Percentiles rank a stretch among this genome's conserved stretches.
Evolutionary conservation across 225 moss, liverwort and hornwort species (phyloP).

Genomic region (Thuidium tamariscinum): DNA sequence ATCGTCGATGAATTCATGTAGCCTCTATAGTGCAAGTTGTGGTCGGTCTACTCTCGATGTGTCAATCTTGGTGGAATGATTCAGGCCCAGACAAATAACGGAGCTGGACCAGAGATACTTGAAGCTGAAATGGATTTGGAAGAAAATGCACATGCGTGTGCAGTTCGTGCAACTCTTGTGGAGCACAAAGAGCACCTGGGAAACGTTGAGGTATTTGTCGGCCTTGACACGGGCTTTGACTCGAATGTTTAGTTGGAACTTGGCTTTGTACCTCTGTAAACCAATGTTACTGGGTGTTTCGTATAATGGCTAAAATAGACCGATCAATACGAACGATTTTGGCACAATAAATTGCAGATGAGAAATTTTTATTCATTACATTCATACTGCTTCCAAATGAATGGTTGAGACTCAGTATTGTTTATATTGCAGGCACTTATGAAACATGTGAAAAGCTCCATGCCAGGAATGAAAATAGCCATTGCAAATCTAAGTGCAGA

Average conservation of each 20-base stretch:
- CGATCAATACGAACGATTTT: neutral
- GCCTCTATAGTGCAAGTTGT: neutral
- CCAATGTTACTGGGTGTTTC: neutral
- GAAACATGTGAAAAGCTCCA: constrained; percentile 74
- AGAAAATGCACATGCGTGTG: constrained; percentile 74
- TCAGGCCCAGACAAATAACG: constrained; percentile 68
- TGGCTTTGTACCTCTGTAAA: neutral
- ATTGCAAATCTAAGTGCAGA: constrained; percentile 68
- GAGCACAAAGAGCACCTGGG: constrained; percentile 94
- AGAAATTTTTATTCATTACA: neutral
- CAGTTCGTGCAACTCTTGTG: constrained; percentile 71
- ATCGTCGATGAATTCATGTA: neutral
- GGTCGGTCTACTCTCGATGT: neutral
- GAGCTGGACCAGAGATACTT: constrained; percentile 86
- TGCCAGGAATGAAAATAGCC: constrained; percentile 82
- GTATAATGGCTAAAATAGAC: neutral
- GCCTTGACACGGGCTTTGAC: neutral
- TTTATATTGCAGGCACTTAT: constrained; percentile 60
- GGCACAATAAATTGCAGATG: neutral
- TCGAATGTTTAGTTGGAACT: neutral
- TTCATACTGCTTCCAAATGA: neutral
- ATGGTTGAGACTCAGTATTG: neutral
- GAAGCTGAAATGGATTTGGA: constrained; percentile 32
- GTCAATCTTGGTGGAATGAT: constrained; percentile 6
- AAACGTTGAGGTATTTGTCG: constrained; percentile 71